Conservation (phyloP, 169 alveolate species). For the Perkinsus chesapeaki region DNA sequence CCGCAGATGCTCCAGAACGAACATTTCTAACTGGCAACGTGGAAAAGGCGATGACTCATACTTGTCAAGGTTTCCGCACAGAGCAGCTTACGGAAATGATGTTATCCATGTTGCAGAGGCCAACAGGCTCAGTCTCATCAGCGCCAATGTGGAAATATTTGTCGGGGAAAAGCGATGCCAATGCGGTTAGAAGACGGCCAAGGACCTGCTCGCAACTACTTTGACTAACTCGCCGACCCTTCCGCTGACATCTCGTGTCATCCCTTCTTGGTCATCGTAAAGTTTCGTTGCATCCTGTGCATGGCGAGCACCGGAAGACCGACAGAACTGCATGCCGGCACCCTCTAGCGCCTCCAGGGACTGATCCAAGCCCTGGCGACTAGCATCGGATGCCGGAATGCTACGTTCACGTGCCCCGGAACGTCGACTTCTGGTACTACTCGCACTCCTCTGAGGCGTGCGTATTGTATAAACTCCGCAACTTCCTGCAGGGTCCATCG, state of each 20-base stretch:
- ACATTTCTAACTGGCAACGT: background rate
- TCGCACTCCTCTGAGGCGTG: background rate
- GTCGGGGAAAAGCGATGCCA: background rate
- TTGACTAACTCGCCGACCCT: no score
- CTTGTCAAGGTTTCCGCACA: background rate
- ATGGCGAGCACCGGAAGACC: background rate
- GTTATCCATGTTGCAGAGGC: background rate
- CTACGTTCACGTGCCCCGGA: background rate
- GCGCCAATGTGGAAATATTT: background rate
- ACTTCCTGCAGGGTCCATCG: background rate
- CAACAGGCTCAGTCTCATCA: background rate
- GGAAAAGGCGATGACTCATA: background rate
- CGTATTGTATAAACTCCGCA: background rate
- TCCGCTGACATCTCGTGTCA: no score
- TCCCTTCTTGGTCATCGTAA: background rate
- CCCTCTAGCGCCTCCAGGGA: background rate
- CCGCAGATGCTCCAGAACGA: background rate
- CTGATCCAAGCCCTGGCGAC: background rate
- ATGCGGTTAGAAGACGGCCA: background rate
- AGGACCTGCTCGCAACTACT: no score
- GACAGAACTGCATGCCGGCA: background rate
- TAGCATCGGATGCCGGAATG: background rate
- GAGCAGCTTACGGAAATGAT: background rate
- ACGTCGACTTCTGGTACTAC: background rate
- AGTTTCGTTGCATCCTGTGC: background rate